phyloP scores from a whole-genome alignment of 1,284 basidiomycete species.

The Pseudozyma tsukubaensis region DNA sequence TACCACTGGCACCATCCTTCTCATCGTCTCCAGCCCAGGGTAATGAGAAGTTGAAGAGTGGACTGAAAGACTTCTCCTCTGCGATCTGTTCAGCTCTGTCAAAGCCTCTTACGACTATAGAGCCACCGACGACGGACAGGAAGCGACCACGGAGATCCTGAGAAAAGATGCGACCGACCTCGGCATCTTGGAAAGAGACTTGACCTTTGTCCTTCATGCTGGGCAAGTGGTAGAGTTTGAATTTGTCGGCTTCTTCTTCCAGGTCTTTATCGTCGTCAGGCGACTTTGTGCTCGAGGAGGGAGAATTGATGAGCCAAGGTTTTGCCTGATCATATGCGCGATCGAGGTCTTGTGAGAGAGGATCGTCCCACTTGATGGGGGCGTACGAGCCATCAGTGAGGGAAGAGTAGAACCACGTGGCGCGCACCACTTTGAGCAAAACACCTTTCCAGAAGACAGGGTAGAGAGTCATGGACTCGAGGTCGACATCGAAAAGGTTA shows the following conservation, averaged over 20 bases:
- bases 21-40: conserved; percentile 45
- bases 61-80: conserved; percentile 32
- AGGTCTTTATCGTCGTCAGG: conserved; percentile 7
- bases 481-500: conserved; percentile 64
- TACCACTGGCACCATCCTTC: neutral
- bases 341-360: conserved; percentile 67
- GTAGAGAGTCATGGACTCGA: conserved; percentile 63
- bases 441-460: conserved; percentile 70
- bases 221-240: conserved; percentile 49
- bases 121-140: conserved; percentile 59
- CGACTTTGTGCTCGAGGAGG: conserved; percentile 21
- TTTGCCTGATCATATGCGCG: conserved; percentile 65
- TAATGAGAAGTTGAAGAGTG: conserved; percentile 30
- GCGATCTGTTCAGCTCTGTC: conserved; percentile 53
- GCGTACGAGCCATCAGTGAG: conserved; percentile 52
- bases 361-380: conserved; percentile 62
- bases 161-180: conserved; percentile 68
- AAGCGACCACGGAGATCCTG: conserved; percentile 55
- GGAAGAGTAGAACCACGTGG: conserved; percentile 69
- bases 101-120: conserved; percentile 61
- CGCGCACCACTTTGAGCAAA: conserved; percentile 64
- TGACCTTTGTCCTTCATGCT: conserved; percentile 63
- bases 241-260: conserved; percentile 49
- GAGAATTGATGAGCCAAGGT: conserved; percentile 57
- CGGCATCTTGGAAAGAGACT: conserved; percentile 61